Base-by-base conservation (phyloP, 2,329 filamentous ascomycete species). In the Talaromyces sp. region DNA sequence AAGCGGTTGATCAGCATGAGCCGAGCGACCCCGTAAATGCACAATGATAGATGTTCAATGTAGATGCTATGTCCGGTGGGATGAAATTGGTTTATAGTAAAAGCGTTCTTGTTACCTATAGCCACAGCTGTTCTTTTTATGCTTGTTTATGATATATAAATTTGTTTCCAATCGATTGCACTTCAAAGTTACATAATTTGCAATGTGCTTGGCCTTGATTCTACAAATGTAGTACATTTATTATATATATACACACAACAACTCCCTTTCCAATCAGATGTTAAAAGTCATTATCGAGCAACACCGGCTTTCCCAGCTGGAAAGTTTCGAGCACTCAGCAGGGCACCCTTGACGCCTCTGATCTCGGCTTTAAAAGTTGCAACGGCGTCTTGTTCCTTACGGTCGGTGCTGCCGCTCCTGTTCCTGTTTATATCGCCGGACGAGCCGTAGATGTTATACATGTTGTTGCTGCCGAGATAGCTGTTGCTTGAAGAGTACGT, bases 1-100 rank as follows among this genome's bases (percentile, higher is more conserved):
- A 92, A 92, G 77, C 84, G 89, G 66, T 79, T 92, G 70, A 85
- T 92, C 69, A 88, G 85, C 74, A 92, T 92, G 89, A 91, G 89
- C 79, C 88, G 88, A 76, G 88, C 85, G 36, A 91, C 89, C 9
- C 85, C 88, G 63, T 88, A 69, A 73, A 58, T 55, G 33, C 30
- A 30, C 15, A 59, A 58, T 39, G 60, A 61, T 15, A 32, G 32
- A 36, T 27, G 5, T 53, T 25, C 22, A 25, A 36, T 56, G 55
- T 58, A 58, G 22, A 60, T 30, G 25, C 54, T 52, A 22, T 33
- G 17, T 36, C 19, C 25, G 28, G 25, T n/a, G 25, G 49, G 49
- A 28, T 55, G 17, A 55, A 17, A 30, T 55, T 55, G 52, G 17
- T 30, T 55, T 30, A 55, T 30, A 44, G 54, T 17, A 44, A 44